Conservation (phyloP, 208 protist species). For the Leishmania amazonensis region DNA sequence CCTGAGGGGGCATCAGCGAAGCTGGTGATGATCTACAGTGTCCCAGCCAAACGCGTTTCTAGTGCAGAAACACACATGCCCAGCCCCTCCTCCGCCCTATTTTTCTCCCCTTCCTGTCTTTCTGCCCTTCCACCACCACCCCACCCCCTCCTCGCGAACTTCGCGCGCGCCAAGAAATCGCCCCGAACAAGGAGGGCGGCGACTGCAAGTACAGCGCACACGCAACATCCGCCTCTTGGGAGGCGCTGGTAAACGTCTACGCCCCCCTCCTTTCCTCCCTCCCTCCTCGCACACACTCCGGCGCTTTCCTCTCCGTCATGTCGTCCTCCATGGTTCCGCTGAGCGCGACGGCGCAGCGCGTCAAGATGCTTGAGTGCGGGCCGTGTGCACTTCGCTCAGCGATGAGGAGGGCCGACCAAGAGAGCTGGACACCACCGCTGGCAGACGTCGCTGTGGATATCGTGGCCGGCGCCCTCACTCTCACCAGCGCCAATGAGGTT, state of each 20-base stretch:
- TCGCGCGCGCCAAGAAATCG: neutral
- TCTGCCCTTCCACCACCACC: neutral
- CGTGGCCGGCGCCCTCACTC: slow-evolving; percentile 43
- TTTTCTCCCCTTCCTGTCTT: neutral
- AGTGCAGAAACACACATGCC: too few species aligned
- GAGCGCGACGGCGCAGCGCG: slow-evolving; percentile 25
- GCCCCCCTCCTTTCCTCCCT: neutral
- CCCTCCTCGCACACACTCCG: neutral
- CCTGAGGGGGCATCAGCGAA: neutral
- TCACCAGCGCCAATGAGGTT: slow-evolving; percentile 54
- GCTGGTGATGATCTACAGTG: neutral
- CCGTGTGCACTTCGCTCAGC: slow-evolving; percentile 38
- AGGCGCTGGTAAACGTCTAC: neutral
- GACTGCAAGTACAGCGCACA: neutral
- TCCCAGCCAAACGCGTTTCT: neutral
- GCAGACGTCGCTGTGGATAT: slow-evolving; percentile 46
- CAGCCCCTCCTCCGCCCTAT: neutral
- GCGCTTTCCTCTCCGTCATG: slow-evolving; percentile 3
- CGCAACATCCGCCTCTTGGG: neutral
- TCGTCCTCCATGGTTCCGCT: slow-evolving; percentile 22
- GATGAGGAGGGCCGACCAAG: slow-evolving; percentile 6
- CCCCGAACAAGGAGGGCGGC: neutral
- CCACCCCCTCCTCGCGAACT: neutral
- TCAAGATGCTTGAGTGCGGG: slow-evolving; percentile 53
- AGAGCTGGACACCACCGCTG: slow-evolving; percentile 14